Evolutionary conservation across 164 flowering plant species (phyloP), one percentile per base, ranked within the genome.

Genomic region (Berberis thunbergii): DNA sequence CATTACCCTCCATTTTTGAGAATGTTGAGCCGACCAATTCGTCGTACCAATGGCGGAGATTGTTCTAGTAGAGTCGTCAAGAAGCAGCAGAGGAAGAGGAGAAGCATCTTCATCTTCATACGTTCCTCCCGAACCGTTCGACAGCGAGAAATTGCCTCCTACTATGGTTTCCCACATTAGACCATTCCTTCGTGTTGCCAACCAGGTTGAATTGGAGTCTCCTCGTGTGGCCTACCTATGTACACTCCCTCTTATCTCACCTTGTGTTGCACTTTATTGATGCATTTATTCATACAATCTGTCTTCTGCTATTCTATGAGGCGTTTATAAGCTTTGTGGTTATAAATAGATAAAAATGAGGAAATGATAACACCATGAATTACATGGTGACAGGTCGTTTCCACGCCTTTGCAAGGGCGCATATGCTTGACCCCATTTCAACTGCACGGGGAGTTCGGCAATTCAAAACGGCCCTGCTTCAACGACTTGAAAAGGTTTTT

Each of bases 211-310:
- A 54, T 7, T 3, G 8, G 79, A 81, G 44, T 87, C 82, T 57
- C 96, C 98, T 69, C 91, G 94, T 38, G 76, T 80, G 60, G 90
- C 98, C 41, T 88, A 86, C 72, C 79, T 93, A 1, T 93, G 98
- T 90, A 74, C 74, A 89, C 8, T 40, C 1, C 59, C 7, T 45
- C 41, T 49, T 49, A 8, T 2, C 10, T 3, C 49, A 7, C 39
- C 46, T 2, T 62, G 6, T 48, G 53, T 42, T 46, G 46, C 7
- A 3, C 38, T 13, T 26, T 12, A 13, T 26, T 1, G 2, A 40
- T 57, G 39, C 3, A 55, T 55, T 55, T 2, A 55, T 41, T 26
- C 26, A 26, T 26, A 49, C 11, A 49, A 6, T 49, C 8, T 6
- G 52, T 6, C 8, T 49, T 49, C 6, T 49, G 52, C 11, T 49